Evolutionary conservation across 768 basidiomycete species (phyloP).

Genomic region (Rossbeevera mucosa): DNA sequence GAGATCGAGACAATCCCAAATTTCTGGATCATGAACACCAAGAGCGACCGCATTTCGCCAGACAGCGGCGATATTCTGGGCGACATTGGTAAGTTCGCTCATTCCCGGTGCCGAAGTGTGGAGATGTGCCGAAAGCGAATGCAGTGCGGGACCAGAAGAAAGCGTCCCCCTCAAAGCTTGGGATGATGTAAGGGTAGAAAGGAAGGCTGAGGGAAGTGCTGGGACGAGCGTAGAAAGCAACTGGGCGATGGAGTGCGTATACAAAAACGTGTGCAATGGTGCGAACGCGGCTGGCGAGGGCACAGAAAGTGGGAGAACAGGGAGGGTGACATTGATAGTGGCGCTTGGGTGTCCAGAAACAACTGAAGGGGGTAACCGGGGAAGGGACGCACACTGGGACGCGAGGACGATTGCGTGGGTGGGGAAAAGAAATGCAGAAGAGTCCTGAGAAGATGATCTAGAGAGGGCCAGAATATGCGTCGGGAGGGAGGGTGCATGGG

Average conservation of each 20-base stretch:
- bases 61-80: slow-evolving; percentile 53
- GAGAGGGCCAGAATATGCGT: slow-evolving; percentile 52
- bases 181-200: slow-evolving; percentile 28
- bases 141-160: slow-evolving; percentile 47
- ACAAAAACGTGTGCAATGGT: slow-evolving; percentile 58
- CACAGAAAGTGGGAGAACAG: slow-evolving; percentile 58
- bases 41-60: slow-evolving; percentile 71
- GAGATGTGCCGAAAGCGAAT: slow-evolving; percentile 52
- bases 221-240: slow-evolving; percentile 50
- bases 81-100: slow-evolving; percentile 45
- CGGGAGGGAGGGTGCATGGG: slow-evolving; percentile 31
- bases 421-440: slow-evolving; percentile 50
- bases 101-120: slow-evolving; percentile 41
- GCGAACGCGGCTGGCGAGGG: slow-evolving; percentile 62
- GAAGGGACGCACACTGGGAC: slow-evolving; percentile 61
- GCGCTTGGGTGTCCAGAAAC: slow-evolving; percentile 32
- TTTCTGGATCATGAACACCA: slow-evolving; percentile 58
- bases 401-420: slow-evolving; percentile 69
- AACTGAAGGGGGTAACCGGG: slow-evolving; percentile 43
- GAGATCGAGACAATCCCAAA: slow-evolving; percentile 65
- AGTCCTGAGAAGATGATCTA: slow-evolving; percentile 26
- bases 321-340: slow-evolving; percentile 41
- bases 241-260: slow-evolving; percentile 50
- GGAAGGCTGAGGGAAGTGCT: slow-evolving; percentile 26
- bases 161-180: slow-evolving; percentile 38